A percentile compares a stretch with the other conserved stretches of the same genome.
These are phyloP conservation scores for Aspergillus aculeatinus DNA, from an alignment of 2,329 filamentous ascomycete genomes.

Conservation along the genomic window DNA sequence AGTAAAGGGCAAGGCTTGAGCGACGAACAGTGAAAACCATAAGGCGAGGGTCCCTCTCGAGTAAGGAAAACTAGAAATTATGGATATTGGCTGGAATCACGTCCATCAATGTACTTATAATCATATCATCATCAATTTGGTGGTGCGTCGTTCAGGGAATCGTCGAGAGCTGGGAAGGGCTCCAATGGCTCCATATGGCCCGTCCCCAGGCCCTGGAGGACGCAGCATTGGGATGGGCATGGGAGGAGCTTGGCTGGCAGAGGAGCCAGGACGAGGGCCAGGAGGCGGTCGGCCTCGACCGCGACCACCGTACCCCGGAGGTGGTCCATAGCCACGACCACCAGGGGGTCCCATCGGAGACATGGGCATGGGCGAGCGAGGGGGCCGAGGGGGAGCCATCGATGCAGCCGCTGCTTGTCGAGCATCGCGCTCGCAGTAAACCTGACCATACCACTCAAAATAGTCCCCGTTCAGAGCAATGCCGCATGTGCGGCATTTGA, in stretches of 20 bases:
- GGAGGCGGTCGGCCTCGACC: conserved; percentile 15
- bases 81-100: neutral
- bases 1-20: neutral
- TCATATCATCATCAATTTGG: conserved; percentile 51
- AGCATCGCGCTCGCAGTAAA: conserved; percentile 87
- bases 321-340: conserved; percentile 23
- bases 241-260: neutral
- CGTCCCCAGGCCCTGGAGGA: conserved; percentile 25
- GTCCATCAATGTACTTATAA: neutral
- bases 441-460: conserved; percentile 77
- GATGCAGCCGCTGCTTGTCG: conserved; percentile 53
- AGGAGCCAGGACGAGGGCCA: conserved; percentile 1
- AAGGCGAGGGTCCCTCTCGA: neutral
- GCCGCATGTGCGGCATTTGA: conserved; percentile 75
- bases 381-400: conserved; percentile 37
- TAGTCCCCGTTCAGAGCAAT: conserved; percentile 77
- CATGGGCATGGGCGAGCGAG: conserved; percentile 33
- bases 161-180: conserved; percentile 19
- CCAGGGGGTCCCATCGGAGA: conserved; percentile 33
- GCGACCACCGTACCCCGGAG: conserved; percentile 25
- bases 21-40: neutral
- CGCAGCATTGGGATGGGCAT: conserved; percentile 15
- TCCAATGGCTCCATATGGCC: conserved; percentile 20
- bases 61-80: neutral
- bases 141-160: conserved; percentile 51